phyloP scores from a whole-genome alignment of 2,329 filamentous ascomycete genomes.

The Ophiostoma australiae region DNA sequence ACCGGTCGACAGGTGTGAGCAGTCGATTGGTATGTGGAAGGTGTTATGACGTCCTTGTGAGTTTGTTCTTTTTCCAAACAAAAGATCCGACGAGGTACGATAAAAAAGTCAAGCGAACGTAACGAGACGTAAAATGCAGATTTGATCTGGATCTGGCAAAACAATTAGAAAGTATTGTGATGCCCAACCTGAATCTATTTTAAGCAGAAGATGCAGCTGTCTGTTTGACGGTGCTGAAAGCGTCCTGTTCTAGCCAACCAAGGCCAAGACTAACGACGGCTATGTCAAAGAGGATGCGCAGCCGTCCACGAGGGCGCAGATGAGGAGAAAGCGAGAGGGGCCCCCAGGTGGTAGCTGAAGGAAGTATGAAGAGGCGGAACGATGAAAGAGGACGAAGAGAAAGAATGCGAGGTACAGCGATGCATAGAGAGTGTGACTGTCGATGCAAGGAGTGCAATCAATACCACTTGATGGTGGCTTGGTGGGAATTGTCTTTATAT shows the following conservation, averaged over 20 bases:
- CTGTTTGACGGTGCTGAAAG: slow-evolving; percentile 16
- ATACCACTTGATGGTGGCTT: neutral
- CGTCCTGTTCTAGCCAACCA: slow-evolving; percentile 15
- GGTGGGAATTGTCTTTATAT: neutral
- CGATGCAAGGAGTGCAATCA: neutral
- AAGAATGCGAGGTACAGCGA: neutral
- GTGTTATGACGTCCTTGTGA: slow-evolving; percentile 4
- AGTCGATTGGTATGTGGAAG: neutral
- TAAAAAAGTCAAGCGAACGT: neutral
- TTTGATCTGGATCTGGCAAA: neutral
- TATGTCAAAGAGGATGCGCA: slow-evolving; percentile 18
- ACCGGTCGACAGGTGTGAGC: neutral
- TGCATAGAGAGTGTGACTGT: slow-evolving; percentile 1
- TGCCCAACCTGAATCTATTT: slow-evolving; percentile 22
- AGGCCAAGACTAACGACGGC: slow-evolving; percentile 13
- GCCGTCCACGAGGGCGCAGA: slow-evolving; percentile 12
- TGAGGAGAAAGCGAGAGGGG: neutral
- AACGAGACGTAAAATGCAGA: neutral
- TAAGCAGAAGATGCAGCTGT: neutral
- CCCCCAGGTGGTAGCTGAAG: neutral
- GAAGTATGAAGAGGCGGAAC: slow-evolving; percentile 7
- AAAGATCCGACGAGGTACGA: neutral
- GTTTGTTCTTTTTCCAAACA: neutral
- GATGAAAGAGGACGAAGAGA: neutral
- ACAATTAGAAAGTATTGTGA: slow-evolving; percentile 13